Percentiles rank a stretch among this genome's conserved stretches.
phyloP scores from a whole-genome alignment of 352 stramenopile species.

The Globisporangium emineosum region DNA sequence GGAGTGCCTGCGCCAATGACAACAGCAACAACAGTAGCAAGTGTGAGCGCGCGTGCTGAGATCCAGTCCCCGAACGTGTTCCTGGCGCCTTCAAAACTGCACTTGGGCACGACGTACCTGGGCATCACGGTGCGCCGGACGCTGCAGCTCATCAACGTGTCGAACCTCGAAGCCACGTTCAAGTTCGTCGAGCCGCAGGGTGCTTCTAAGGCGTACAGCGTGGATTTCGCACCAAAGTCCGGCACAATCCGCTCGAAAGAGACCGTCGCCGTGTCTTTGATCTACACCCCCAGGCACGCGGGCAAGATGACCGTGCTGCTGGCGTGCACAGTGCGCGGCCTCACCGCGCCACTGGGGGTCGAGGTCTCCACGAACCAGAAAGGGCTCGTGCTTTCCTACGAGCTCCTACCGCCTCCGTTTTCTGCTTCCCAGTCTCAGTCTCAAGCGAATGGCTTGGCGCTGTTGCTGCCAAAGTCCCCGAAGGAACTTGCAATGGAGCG shows the following conservation, averaged over 20 bases:
- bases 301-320: slow-evolving; percentile 53
- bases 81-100: slow-evolving; percentile 44
- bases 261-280: slow-evolving; percentile 39
- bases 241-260: slow-evolving; percentile 65
- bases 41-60: slow-evolving; percentile 60
- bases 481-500: slow-evolving; percentile 38
- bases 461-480: slow-evolving; percentile 28
- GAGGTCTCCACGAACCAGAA: slow-evolving; percentile 68
- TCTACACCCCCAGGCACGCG: slow-evolving; percentile 56
- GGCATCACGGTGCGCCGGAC: slow-evolving; percentile 44
- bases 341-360: slow-evolving; percentile 55
- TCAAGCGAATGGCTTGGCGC: not conserved
- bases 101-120: slow-evolving; percentile 65
- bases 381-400: slow-evolving; percentile 76
- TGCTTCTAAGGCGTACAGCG: slow-evolving; percentile 37
- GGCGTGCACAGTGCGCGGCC: slow-evolving; percentile 58
- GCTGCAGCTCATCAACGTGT: slow-evolving; percentile 72
- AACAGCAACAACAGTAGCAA: not conserved
- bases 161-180: slow-evolving; percentile 71
- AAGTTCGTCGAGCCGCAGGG: slow-evolving; percentile 73
- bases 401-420: slow-evolving; percentile 37
- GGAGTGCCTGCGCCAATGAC: not conserved
- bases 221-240: slow-evolving; percentile 42
- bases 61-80: slow-evolving; percentile 80
- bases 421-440: no score